Conservation (phyloP, 2,329 filamentous ascomycete species). For the Cadophora luteo-olivacea region DNA sequence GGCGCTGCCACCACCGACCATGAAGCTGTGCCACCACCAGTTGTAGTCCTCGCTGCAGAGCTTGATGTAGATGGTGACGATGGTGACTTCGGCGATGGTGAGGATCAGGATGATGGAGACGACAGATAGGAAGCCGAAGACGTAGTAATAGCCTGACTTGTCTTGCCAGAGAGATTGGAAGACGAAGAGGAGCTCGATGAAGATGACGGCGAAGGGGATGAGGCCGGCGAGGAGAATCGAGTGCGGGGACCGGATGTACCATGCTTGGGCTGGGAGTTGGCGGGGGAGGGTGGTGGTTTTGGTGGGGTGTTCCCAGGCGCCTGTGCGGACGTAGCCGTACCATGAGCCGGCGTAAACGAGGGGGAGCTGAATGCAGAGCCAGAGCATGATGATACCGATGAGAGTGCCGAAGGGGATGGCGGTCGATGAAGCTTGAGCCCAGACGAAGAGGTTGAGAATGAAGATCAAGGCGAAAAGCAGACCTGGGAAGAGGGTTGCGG, state of each 20-base stretch:
- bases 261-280: conserved; percentile 76
- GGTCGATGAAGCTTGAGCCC: conserved; percentile 87
- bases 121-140: conserved; percentile 84
- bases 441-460: conserved; percentile 86
- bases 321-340: conserved; percentile 72
- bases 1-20: conserved; percentile 77
- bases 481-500: conserved; percentile 79
- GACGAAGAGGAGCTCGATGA: conserved; percentile 85
- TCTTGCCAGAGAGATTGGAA: conserved; percentile 91
- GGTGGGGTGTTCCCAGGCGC: conserved; percentile 81
- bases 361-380: conserved; percentile 86
- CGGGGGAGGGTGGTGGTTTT: conserved; percentile 75
- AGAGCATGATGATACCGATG: conserved; percentile 73
- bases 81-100: conserved; percentile 81
- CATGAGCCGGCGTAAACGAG: conserved; percentile 83
- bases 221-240: conserved; percentile 76
- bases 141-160: conserved; percentile 90
- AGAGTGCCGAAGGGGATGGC: conserved; percentile 85
- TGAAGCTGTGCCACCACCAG: conserved; percentile 93
- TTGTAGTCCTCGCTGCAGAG: conserved; percentile 86
- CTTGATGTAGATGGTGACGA: conserved; percentile 83
- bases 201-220: conserved; percentile 85
- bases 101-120: conserved; percentile 75
- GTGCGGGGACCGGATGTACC: conserved; percentile 72
- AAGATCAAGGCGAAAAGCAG: conserved; percentile 77